Evolutionary conservation across 495 filamentous ascomycete species (phyloP), one percentile per base, ranked within the genome.

Genomic region (Lasiosphaeris hirsuta): DNA sequence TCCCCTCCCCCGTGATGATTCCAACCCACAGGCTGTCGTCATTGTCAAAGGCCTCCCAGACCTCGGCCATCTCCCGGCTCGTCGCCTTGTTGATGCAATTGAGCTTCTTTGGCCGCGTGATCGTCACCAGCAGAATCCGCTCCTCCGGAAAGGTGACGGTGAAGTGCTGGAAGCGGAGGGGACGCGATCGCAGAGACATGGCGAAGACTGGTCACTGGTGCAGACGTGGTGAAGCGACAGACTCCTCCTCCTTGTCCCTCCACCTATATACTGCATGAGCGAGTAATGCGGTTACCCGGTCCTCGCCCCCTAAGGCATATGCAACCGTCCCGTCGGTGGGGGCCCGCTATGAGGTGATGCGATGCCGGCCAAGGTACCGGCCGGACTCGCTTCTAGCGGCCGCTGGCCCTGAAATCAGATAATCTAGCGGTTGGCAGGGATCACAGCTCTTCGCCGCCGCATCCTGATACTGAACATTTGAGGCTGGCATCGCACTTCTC

Each of bases 1-100:
- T 63, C 2, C 72, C 78, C 0, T 64, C 62, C 13, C 79, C 80
- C 4, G 78, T 82, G 56, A 82, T 68, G 64, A 82, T 75, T 36
- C 71, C 78, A 17, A 80, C 76, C 60, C 75, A 72, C 15, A 83
- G 66, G 1, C 63, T 66, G 1, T 75, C 75, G 54, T 78, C 75
- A 7, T 48, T 46, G 54, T 83, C 80, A 51, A 81, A 74, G 73
- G 72, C 77, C 34, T 68, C 64, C 70, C 74, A 81, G 41, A 82
- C 57, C 4, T 56, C 44, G 40, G 73, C 70, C 40, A 81, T 73
- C 54, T 80, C 77, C 58, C 56, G 66, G 57, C 80, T 74, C 0
- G 67, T 66, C 9, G 70, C 56, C 44, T 69, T 75, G 46, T 68
- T 63, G 66, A 83, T 75, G 59, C 72, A 73, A 60, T 83, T 84